Conservation (phyloP, 495 filamentous ascomycete genomes). For the Niebla homalea region DNA sequence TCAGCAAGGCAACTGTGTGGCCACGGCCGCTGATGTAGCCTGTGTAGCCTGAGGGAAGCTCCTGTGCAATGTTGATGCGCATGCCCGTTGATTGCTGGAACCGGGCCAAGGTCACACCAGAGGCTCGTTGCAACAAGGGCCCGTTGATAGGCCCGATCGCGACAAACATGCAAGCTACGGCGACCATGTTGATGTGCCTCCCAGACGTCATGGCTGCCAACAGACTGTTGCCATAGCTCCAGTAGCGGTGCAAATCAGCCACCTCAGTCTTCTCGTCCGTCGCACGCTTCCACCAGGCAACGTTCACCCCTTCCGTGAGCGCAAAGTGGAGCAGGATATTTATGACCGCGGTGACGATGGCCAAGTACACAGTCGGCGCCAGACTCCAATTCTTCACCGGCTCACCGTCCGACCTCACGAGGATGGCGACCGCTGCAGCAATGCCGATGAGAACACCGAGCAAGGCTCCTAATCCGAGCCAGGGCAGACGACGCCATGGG, state of each 20-base stretch:
- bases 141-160: slow-evolving; percentile 4
- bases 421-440: neutral
- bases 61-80: neutral
- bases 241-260: slow-evolving; percentile 4
- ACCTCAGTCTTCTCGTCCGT: slow-evolving; percentile 2
- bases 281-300: slow-evolving; percentile 5
- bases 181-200: slow-evolving; percentile 1
- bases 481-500: neutral
- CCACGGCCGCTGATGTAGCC: neutral
- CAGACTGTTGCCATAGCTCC: slow-evolving; percentile 1
- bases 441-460: neutral
- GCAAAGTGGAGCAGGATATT: slow-evolving; percentile 10
- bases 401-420: neutral
- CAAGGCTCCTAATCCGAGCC: neutral
- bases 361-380: slow-evolving; percentile 6
- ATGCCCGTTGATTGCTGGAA: neutral
- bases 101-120: neutral
- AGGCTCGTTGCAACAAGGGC: slow-evolving; percentile 7
- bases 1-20: neutral
- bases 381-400: slow-evolving; percentile 2
- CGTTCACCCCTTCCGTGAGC: slow-evolving; percentile 1
- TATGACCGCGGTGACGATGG: slow-evolving; percentile 1
- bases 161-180: slow-evolving; percentile 2
- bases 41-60: neutral
- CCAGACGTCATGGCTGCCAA: slow-evolving; percentile 1